phyloP scores from a whole-genome alignment of 139 green algal genomes.

The Coelastrella sp. region DNA sequence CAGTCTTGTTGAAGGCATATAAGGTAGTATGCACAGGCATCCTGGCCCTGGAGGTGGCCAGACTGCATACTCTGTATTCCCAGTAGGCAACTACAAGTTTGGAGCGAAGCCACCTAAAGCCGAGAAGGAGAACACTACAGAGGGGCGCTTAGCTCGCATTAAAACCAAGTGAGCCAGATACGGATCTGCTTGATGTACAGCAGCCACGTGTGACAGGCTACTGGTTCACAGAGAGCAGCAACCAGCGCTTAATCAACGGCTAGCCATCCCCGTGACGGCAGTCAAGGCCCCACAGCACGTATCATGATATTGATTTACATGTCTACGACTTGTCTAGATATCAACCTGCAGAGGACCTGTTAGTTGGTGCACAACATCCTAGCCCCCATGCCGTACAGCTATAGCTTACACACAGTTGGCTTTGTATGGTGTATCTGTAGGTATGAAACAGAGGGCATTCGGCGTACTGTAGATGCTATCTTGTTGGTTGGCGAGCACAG shows the following conservation, averaged over 20 bases:
- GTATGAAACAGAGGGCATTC: conserved; percentile 85
- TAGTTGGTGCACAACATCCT: not conserved
- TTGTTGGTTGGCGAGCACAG: conserved; percentile 93
- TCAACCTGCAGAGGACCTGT: not conserved
- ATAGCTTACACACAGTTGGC: not conserved
- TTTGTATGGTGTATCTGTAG: conserved; percentile 58
- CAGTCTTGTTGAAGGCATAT: too few relatives aligned
- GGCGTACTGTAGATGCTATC: conserved; percentile 89
- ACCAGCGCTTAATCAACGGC: not conserved
- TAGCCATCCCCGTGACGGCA: too few relatives aligned
- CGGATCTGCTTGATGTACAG: not conserved
- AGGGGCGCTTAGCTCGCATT: conserved; percentile 74
- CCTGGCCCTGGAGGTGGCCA: conserved; percentile 49
- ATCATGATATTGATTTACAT: too few relatives aligned
- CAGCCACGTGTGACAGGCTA: not conserved
- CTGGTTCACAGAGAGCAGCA: not conserved
- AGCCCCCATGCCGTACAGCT: not conserved
- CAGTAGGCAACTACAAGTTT: conserved; percentile 92
- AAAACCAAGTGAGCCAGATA: conserved; percentile 77
- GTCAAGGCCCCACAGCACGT: too few relatives aligned
- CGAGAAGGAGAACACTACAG: conserved; percentile 83
- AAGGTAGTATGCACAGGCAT: not conserved
- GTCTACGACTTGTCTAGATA: not conserved
- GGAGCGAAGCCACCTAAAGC: conserved; percentile 83
- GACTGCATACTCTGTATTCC: conserved; percentile 80